Evolutionary conservation across 2,329 filamentous ascomycete genomes (phyloP).

Genomic region (Fusarium sp.): DNA sequence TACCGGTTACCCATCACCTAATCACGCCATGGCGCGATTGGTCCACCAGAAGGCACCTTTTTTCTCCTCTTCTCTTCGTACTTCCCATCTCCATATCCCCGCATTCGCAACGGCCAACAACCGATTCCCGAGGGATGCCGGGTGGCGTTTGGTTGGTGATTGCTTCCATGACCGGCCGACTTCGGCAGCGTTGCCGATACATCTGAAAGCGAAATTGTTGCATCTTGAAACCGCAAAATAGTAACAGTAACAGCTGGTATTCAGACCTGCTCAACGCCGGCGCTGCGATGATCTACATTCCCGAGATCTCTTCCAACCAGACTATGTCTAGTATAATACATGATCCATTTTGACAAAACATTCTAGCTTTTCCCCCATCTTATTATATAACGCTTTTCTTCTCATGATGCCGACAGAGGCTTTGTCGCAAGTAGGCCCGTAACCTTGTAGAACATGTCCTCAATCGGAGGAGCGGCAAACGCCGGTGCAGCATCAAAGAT

Average conservation of each 20-base stretch:
- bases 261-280: slow-evolving; percentile 37
- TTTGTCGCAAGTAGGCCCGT: slow-evolving; percentile 72
- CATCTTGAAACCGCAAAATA: slow-evolving; percentile 12
- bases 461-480: slow-evolving; percentile 78
- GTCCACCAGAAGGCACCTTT: slow-evolving; percentile 44
- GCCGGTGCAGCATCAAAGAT: slow-evolving; percentile 80
- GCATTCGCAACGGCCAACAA: slow-evolving; percentile 32
- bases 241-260: slow-evolving; percentile 22
- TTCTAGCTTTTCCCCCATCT: slow-evolving; percentile 22
- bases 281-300: slow-evolving; percentile 30
- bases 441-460: slow-evolving; percentile 83
- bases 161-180: slow-evolving; percentile 8
- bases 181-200: slow-evolving; percentile 14
- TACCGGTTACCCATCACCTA: slow-evolving; percentile 41
- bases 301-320: slow-evolving; percentile 28
- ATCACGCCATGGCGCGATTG: slow-evolving; percentile 56
- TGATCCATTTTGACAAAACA: slow-evolving; percentile 20
- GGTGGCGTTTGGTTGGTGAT: slow-evolving; percentile 20
- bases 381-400: slow-evolving; percentile 34
- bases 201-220: slow-evolving; percentile 11
- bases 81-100: slow-evolving; percentile 20
- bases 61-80: slow-evolving; percentile 27
- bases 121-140: slow-evolving; percentile 34
- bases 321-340: slow-evolving; percentile 41
- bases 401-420: slow-evolving; percentile 56